Base-by-base conservation (phyloP, 192 early-diverging fungal species). In the Umbelopsis sp. region DNA sequence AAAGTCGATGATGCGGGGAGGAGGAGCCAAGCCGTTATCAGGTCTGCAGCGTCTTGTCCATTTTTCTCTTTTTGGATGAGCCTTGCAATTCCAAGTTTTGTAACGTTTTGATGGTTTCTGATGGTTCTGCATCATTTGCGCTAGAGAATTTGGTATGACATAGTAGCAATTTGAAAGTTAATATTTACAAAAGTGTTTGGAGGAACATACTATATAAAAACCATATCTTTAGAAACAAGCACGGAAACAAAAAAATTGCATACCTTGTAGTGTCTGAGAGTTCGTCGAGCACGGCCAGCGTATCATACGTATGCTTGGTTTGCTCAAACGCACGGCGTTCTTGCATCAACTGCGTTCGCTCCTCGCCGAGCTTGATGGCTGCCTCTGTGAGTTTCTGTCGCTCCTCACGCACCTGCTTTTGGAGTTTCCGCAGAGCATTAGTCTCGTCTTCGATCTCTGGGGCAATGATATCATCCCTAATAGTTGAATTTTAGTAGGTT, bases 311-410 rank as follows among this genome's bases (percentile, higher is more conserved):
- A 15, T 61, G 35, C 49, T 73, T 69, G 64, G 66, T 48, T 18
- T 78, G 51, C 23, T 79, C 53, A 69, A 79, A 79, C 4, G 77
- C 77, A 53, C 61, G 64, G 12, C 52, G 41, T 52, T 79, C 77
- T 12, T 51, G 70, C 49, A 48, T 35, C n/a, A 88, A 72, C 49
- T 71, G 80, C 10, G 74, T 74, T 51, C 93, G 83, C 66, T 94
- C 91, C 20, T 87, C 70, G 21, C 90, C 93, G 2, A 94, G 74
- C 71, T 86, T 75, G 18, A 93, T 84, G 15, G 91, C 91, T 5
- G 89, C 89, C 46, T 91, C 86, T 0, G 91, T 89, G 51, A 94
- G 88, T 68, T 82, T 83, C 23, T 74, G 49, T 13, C 89, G 89
- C 69, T 94, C 90, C 37, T 81, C 79, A 49, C 88, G 84, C 22